phyloP scores from a whole-genome alignment of 257 asterid species.

The Solanum okadae region DNA sequence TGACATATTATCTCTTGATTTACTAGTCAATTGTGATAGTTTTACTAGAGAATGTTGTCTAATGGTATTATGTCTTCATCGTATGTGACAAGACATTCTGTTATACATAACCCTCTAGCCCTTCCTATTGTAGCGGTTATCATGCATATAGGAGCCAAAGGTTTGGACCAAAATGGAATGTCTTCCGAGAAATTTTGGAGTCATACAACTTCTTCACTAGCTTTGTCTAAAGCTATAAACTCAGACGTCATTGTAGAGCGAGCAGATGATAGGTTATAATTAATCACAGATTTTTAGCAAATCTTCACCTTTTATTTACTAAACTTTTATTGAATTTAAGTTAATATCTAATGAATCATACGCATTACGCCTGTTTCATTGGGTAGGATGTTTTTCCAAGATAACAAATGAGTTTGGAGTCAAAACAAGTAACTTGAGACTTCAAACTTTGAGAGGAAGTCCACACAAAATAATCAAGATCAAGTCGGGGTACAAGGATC shows the following conservation, averaged over 20 bases:
- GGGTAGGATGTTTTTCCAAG: not conserved
- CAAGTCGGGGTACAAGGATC: not conserved
- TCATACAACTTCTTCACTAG: not conserved
- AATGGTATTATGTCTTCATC: not conserved
- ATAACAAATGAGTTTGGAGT: not conserved
- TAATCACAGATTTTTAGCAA: not conserved
- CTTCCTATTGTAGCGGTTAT: not conserved
- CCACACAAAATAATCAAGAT: not conserved
- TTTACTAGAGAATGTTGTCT: not conserved
- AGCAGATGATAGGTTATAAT: not conserved
- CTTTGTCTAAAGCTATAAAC: not conserved
- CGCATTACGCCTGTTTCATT: too few relatives aligned
- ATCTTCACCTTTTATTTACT: not conserved
- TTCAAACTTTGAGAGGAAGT: not conserved
- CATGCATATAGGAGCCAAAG: not conserved
- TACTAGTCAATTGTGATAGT: not conserved
- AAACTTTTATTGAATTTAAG: not conserved
- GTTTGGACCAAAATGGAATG: not conserved
- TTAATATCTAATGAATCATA: too few relatives aligned
- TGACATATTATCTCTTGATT: not conserved
- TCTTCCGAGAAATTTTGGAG: not conserved
- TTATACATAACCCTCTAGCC: not conserved
- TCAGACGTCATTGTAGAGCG: not conserved
- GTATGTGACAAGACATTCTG: not conserved
- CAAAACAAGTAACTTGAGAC: not conserved